Conservation (phyloP, 2,329 filamentous ascomycete genomes). For the Rasamsonia emersonii region DNA sequence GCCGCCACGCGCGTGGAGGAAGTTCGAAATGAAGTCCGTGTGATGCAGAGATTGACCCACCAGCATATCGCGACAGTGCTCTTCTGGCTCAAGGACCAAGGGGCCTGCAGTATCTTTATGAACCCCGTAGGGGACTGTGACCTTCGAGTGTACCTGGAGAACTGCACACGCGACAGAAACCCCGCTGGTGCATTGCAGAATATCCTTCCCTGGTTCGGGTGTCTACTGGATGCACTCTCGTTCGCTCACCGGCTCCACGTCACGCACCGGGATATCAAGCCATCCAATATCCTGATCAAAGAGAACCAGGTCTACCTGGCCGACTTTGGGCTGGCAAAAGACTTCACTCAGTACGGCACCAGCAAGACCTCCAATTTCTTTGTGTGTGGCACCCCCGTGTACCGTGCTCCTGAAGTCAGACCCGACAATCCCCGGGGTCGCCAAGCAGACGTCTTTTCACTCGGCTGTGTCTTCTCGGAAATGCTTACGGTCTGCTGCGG, state of each 20-base stretch:
- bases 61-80: neutral
- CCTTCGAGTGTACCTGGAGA: neutral
- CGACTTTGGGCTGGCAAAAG: neutral
- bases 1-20: neutral
- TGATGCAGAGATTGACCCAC: neutral
- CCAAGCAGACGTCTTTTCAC: neutral
- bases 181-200: neutral
- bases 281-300: neutral
- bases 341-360: neutral
- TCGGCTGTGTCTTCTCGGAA: neutral
- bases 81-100: neutral
- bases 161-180: neutral
- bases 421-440: neutral
- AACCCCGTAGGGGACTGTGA: neutral
- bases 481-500: neutral
- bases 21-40: neutral
- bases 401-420: neutral
- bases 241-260: neutral
- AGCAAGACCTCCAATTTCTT: neutral
- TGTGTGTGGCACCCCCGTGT: neutral
- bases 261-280: constrained; percentile 1
- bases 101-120: neutral
- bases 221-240: neutral
- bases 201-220: neutral
- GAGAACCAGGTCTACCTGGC: neutral